phyloP scores from a whole-genome alignment of 257 asterid genomes.

The Gynochthodes officinalis region DNA sequence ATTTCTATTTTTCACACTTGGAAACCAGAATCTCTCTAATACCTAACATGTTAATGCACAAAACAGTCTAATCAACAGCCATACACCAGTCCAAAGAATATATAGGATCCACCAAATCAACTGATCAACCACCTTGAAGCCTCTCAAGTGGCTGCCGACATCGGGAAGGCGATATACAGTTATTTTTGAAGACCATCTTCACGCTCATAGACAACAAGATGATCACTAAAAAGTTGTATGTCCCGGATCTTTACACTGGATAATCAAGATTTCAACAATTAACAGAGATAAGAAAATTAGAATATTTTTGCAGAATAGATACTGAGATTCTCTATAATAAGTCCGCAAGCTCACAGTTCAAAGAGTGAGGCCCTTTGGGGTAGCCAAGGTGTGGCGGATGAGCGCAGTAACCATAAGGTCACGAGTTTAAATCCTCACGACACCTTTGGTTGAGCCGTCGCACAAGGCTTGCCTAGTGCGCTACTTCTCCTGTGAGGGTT shows the following conservation, averaged over 20 bases:
- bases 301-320: too few species aligned
- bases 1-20: too few species aligned
- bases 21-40: too few species aligned
- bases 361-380: too few species aligned
- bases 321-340: constrained; percentile 2
- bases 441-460: too few species aligned
- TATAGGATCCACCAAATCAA: constrained; percentile 73
- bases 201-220: constrained; percentile 83
- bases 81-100: constrained; percentile 69
- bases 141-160: constrained; percentile 58
- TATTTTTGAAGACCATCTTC: constrained; percentile 75
- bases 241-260: constrained; percentile 81
- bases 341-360: background rate
- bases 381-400: too few species aligned
- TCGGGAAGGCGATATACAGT: constrained; percentile 64
- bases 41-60: too few species aligned
- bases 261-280: constrained; percentile 10
- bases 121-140: constrained; percentile 64
- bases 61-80: too few species aligned
- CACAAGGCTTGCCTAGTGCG: too few species aligned
- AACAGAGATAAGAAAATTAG: background rate
- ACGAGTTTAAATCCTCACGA: too few species aligned
- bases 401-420: too few species aligned
- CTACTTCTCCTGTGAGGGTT: too few species aligned
- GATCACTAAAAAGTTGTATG: constrained; percentile 64